Evolutionary conservation across 192 early-diverging fungal species (phyloP), one percentile per base, ranked within the genome.

Genomic region (Coemansia brasiliensis): DNA sequence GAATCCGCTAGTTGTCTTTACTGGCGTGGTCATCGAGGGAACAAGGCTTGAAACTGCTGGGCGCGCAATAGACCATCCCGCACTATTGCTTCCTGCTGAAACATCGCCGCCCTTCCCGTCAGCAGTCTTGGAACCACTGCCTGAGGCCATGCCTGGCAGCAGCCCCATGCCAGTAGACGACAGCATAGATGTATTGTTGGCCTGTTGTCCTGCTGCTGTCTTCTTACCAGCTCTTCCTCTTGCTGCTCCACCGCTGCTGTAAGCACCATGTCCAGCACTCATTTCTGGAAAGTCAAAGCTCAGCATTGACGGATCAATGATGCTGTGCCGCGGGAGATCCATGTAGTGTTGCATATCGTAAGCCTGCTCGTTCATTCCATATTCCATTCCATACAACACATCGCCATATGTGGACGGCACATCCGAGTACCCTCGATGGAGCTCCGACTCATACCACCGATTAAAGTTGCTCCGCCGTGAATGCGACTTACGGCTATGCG

Each of bases 251-350:
- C 42, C 42, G 3, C 55, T 44, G 40, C 55, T 54, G 57, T 67
- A 63, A 60, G 46, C 63, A 15, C 48, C 27, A 4, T 55, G 59
- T 38, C 56, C 55, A 3, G 51, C 48, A 7, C 52, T 44, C 1
- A 56, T 54, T 1, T 57, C 68, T 2, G 74, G 67, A n/a, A 61
- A 29, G 25, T 77, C 74, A 37, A 70, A 70, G 52, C 64, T 77
- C 35, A 77, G 64, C 60, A 77, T 70, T 46, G 74, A 61, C 29
- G 76, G 76, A 32, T 79, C 76, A 43, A 79, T 79, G 58, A 79
- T 71, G 62, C 76, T 79, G 55, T 79, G 76, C 3, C 76, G 65
- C 44, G 76, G 70, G 17, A 79, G 4, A 32, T 79, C 76, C 39
- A 61, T 25, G 52, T 77, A 77, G 45, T 66, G 65, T 38, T 67